A percentile compares a stretch with the other conserved stretches of the same genome.
Evolutionary conservation across 495 filamentous ascomycete species (phyloP).

Genomic region (Parathielavia appendiculata): DNA sequence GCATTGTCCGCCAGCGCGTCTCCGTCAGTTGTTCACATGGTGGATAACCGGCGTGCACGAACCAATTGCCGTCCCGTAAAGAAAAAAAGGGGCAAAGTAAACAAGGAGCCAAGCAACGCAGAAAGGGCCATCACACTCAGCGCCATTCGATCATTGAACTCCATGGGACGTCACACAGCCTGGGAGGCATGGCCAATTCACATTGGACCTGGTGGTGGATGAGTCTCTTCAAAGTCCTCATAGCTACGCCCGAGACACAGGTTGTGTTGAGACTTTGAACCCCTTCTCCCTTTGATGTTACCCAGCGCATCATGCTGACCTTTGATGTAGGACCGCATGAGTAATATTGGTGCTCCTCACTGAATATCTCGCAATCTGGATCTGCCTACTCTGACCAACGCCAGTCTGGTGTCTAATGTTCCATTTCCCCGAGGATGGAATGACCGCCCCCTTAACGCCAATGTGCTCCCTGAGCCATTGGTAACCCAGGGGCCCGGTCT

Average conservation of each 20-base stretch:
- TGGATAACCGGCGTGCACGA: neutral
- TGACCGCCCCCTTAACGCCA: no score
- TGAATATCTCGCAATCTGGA: no score
- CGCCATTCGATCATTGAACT: no score
- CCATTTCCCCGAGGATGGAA: no score
- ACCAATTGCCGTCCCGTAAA: neutral
- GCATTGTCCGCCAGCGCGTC: no score
- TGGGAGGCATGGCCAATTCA: neutral
- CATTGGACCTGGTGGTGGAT: neutral
- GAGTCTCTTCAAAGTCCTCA: neutral
- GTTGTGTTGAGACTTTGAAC: no score
- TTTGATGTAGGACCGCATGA: neutral
- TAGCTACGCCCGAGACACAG: neutral
- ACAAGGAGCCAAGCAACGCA: neutral
- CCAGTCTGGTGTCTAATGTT: no score
- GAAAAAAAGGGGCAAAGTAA: conserved; percentile 10
- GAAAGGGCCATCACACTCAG: neutral
- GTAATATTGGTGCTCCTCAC: no score
- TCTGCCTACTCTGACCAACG: no score
- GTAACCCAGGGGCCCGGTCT: neutral
- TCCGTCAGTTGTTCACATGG: neutral
- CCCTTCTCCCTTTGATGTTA: neutral
- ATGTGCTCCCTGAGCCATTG: no score
- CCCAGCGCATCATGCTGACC: neutral
- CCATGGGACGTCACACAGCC: no score